A percentile compares a stretch with the other conserved stretches of the same genome.
These are phyloP conservation scores for Aspergillus amoenus DNA, from an alignment of 2,329 filamentous ascomycete species.

Conservation along the genomic window DNA sequence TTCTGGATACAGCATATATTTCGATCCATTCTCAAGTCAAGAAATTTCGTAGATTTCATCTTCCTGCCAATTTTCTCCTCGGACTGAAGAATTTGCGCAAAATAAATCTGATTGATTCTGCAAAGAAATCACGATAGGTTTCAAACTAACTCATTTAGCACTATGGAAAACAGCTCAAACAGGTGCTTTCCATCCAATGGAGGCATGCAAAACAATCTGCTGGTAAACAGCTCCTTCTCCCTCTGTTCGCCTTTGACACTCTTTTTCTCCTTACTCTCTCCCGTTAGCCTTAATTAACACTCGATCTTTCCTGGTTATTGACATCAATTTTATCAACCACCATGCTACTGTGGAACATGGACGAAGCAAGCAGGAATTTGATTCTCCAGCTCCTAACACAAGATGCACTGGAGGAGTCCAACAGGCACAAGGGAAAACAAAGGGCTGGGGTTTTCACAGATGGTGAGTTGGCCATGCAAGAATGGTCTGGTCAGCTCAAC, in stretches of 20 bases:
- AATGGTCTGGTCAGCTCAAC: conserved; percentile 5
- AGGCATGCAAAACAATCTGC: too few species aligned
- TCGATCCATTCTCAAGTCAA: neutral
- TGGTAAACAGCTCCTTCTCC: too few species aligned
- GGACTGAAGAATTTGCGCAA: neutral
- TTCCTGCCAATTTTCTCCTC: neutral
- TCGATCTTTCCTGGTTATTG: neutral
- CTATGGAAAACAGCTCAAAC: neutral
- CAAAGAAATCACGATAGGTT: neutral
- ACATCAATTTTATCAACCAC: neutral
- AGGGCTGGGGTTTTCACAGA: neutral
- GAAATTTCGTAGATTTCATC: neutral
- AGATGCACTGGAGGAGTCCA: neutral
- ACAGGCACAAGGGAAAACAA: neutral
- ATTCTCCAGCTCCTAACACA: neutral
- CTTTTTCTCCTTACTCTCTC: neutral
- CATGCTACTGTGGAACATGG: neutral
- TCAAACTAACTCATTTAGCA: neutral
- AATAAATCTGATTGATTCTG: neutral
- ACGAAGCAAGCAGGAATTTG: neutral
- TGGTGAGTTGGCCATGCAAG: conserved; percentile 1
- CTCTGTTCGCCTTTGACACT: neutral
- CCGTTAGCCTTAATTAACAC: neutral
- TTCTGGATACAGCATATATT: neutral
- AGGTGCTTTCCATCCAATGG: neutral